Evolutionary conservation across 2,329 filamentous ascomycete species (phyloP).

Genomic region (Diaporthe sp.): DNA sequence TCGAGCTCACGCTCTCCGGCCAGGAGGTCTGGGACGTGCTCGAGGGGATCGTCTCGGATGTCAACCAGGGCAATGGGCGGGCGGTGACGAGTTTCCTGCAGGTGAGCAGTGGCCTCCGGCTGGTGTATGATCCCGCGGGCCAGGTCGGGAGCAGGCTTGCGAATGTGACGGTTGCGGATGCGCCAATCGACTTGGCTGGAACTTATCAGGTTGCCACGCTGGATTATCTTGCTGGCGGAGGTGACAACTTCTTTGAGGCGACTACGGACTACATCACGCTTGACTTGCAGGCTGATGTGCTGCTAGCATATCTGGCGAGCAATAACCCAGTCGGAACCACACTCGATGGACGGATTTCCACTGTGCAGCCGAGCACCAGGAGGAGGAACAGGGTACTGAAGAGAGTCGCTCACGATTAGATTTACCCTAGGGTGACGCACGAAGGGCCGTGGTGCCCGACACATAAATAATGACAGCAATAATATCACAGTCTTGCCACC

Average conservation of each 20-base stretch:
- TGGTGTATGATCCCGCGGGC: constrained; percentile 68
- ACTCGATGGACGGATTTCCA: constrained; percentile 54
- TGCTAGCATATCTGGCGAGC: constrained; percentile 55
- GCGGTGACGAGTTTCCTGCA: constrained; percentile 71
- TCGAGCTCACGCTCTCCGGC: constrained; percentile 67
- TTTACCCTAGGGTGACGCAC: no score
- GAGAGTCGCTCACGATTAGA: not conserved
- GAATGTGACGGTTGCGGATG: constrained; percentile 62
- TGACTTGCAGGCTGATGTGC: constrained; percentile 64
- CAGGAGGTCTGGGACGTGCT: constrained; percentile 67
- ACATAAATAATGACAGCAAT: not conserved
- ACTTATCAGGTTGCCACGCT: constrained; percentile 71
- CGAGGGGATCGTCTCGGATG: constrained; percentile 67
- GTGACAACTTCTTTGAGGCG: constrained; percentile 67
- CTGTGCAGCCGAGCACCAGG: not conserved
- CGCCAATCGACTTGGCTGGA: constrained; percentile 57
- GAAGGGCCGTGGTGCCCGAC: not conserved
- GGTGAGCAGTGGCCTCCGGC: constrained; percentile 66
- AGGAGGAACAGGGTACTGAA: not conserved
- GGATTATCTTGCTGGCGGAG: constrained; percentile 72
- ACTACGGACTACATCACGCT: constrained; percentile 54
- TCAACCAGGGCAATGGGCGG: constrained; percentile 67
- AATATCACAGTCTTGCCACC: not conserved
- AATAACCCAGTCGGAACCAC: constrained; percentile 53
- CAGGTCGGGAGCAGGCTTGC: constrained; percentile 64